phyloP scores from a whole-genome alignment of 441 rosid genomes.

The Mallotus repandus region DNA sequence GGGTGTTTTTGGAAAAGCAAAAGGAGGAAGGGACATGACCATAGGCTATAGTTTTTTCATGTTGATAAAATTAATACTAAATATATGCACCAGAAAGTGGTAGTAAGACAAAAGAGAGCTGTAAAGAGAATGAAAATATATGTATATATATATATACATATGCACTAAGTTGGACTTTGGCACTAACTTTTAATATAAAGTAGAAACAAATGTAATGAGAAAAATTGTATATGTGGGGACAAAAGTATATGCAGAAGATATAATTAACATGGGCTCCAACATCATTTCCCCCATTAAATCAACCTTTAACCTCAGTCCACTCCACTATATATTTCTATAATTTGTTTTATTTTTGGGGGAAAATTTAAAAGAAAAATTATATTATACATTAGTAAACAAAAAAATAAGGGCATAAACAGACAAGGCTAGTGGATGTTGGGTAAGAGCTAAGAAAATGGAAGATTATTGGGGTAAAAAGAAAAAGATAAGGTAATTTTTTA shows the following conservation, averaged over 20 bases:
- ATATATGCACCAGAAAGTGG: constrained; percentile 7
- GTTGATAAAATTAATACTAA: constrained; percentile 1
- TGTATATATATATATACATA: not conserved
- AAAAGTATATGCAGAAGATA: not conserved
- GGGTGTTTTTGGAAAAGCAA: constrained; percentile 4
- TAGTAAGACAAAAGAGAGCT: constrained; percentile 2
- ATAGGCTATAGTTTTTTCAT: constrained; percentile 17
- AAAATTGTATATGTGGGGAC: constrained; percentile 15
- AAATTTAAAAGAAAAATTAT: not conserved
- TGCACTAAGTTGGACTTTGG: constrained; percentile 23
- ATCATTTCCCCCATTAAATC: constrained; percentile 18
- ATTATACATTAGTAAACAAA: too few relatives aligned
- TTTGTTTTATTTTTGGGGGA: not conserved
- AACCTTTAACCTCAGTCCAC: constrained; percentile 29
- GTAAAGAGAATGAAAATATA: not conserved
- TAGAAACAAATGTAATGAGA: constrained; percentile 21
- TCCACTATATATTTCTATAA: not conserved
- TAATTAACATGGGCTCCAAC: constrained; percentile 20
- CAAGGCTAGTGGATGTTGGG: too few relatives aligned
- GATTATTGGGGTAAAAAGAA: too few relatives aligned
- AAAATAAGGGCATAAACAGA: too few relatives aligned
- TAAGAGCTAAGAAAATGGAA: too few relatives aligned
- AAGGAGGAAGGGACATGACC: constrained; percentile 22
- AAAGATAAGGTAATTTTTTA: too few relatives aligned
- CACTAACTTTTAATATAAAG: constrained; percentile 7